Evolutionary conservation across 2,329 filamentous ascomycete species (phyloP).

Genomic region (Amylocarpus encephaloides): DNA sequence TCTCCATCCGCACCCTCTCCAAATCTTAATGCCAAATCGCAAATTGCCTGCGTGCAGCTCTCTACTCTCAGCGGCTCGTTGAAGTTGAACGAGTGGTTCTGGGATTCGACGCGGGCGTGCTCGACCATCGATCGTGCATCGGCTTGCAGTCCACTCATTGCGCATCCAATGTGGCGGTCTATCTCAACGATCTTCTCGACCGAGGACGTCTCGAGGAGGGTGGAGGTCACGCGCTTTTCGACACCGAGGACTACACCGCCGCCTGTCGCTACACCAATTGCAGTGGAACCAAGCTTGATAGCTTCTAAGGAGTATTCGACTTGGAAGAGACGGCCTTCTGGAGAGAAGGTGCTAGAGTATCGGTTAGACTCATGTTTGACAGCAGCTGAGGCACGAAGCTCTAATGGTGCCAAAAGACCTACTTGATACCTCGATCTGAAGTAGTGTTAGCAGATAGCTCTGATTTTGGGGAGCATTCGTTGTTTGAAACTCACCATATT

Average conservation of each 20-base stretch:
- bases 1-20: conserved; percentile 96
- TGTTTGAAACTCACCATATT: conserved; percentile 73
- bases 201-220: conserved; percentile 92
- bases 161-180: conserved; percentile 96
- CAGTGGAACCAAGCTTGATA: conserved; percentile 98
- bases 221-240: conserved; percentile 97
- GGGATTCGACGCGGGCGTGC: conserved; percentile 94
- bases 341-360: conserved; percentile 88
- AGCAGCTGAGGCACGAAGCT: not conserved
- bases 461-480: conserved; percentile 15
- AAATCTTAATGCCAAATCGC: conserved; percentile 91
- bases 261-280: conserved; percentile 93
- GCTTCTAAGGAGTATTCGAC: conserved; percentile 99
- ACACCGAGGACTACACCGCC: conserved; percentile 95
- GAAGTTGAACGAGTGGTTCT: conserved; percentile 97
- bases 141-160: conserved; percentile 96
- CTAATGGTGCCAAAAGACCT: conserved; percentile 35
- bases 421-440: conserved; percentile 96
- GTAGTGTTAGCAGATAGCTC: conserved; percentile 34
- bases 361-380: conserved; percentile 12
- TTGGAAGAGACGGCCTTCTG: conserved; percentile 98
- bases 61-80: conserved; percentile 91
- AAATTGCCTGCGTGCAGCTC: conserved; percentile 98
- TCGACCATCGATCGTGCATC: conserved; percentile 97
- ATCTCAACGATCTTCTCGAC: conserved; percentile 99